phyloP scores from a whole-genome alignment of 2,329 filamentous ascomycete genomes.

The Epichloe bromicola region DNA sequence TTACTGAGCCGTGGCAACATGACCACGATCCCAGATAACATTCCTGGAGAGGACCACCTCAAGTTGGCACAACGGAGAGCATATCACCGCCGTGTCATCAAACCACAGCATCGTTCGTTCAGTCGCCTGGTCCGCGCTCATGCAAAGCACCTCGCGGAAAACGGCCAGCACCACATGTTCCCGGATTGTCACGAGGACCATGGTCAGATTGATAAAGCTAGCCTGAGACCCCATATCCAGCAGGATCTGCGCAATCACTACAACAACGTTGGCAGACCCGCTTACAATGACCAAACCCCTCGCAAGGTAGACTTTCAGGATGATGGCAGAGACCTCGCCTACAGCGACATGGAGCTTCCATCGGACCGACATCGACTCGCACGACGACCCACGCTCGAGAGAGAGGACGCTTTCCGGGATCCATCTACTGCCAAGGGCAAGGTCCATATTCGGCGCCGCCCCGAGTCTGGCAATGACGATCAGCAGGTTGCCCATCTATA shows the following conservation, averaged over 20 bases:
- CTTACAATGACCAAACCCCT: background rate
- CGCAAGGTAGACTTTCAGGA: constrained; percentile 10
- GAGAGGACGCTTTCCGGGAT: constrained; percentile 34
- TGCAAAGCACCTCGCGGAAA: constrained; percentile 18
- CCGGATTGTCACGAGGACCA: constrained; percentile 4
- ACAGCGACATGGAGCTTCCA: constrained; percentile 22
- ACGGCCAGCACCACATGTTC: constrained; percentile 5
- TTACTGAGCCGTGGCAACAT: background rate
- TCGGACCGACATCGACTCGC: constrained; percentile 20
- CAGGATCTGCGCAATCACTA: constrained; percentile 5
- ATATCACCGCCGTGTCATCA: constrained; percentile 1
- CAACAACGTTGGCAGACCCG: background rate
- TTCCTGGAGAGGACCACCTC: background rate
- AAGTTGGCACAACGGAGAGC: background rate
- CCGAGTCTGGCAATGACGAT: constrained; percentile 16
- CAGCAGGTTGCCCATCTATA: constrained; percentile 29
- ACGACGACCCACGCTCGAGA: constrained; percentile 29
- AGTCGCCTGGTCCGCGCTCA: constrained; percentile 19
- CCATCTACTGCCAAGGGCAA: constrained; percentile 23
- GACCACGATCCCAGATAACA: background rate
- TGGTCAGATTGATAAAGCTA: constrained; percentile 11
- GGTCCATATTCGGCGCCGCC: constrained; percentile 14
- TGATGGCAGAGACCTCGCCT: constrained; percentile 24
- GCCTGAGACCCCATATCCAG: constrained; percentile 7
- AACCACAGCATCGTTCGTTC: constrained; percentile 2